Percentiles rank a stretch among this genome's conserved stretches.
Evolutionary conservation across 495 filamentous ascomycete genomes (phyloP).

Genomic region (Darksidea phi): DNA sequence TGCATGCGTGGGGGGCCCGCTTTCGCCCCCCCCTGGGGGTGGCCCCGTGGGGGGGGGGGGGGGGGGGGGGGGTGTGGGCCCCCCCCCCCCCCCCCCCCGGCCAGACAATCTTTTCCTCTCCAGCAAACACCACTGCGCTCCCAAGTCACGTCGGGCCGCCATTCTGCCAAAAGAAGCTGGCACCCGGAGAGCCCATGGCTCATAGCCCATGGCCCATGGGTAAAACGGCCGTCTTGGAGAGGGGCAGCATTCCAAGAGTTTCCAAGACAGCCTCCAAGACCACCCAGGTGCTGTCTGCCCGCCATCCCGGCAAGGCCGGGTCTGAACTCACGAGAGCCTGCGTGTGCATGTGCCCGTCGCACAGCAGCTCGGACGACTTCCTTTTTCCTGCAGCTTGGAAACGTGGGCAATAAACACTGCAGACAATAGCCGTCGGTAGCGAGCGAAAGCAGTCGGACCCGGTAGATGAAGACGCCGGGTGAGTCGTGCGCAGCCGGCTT

Average conservation of each 20-base stretch:
- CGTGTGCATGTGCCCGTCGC: not conserved
- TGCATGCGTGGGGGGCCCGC: too few species aligned
- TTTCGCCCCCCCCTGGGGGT: too few species aligned
- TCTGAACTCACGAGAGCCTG: not conserved
- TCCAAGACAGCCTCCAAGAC: too few species aligned
- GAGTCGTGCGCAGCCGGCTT: too few species aligned
- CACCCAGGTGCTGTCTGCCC: not conserved
- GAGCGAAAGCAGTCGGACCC: slow-evolving; percentile 8
- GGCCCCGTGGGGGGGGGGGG: too few species aligned
- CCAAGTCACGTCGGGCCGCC: slow-evolving; percentile 10
- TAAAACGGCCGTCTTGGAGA: not conserved
- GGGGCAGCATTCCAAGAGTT: too few species aligned
- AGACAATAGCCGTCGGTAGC: slow-evolving; percentile 11
- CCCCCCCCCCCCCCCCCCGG: slow-evolving; percentile 22
- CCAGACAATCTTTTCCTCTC: slow-evolving; percentile 9
- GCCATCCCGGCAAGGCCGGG: slow-evolving; percentile 5
- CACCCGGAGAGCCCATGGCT: not conserved
- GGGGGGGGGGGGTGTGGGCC: too few species aligned
- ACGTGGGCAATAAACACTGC: slow-evolving; percentile 21
- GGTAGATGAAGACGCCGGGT: slow-evolving; percentile 7
- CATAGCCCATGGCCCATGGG: slow-evolving; percentile 10
- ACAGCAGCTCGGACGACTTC: not conserved
- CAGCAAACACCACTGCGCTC: slow-evolving; percentile 11
- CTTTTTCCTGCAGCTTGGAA: slow-evolving; percentile 6
- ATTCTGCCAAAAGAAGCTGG: slow-evolving; percentile 25